A percentile compares a stretch with the other conserved stretches of the same genome.
These are phyloP conservation scores for Cornus kousa DNA, from an alignment of 148 eudicot genomes.

Conservation along the genomic window DNA sequence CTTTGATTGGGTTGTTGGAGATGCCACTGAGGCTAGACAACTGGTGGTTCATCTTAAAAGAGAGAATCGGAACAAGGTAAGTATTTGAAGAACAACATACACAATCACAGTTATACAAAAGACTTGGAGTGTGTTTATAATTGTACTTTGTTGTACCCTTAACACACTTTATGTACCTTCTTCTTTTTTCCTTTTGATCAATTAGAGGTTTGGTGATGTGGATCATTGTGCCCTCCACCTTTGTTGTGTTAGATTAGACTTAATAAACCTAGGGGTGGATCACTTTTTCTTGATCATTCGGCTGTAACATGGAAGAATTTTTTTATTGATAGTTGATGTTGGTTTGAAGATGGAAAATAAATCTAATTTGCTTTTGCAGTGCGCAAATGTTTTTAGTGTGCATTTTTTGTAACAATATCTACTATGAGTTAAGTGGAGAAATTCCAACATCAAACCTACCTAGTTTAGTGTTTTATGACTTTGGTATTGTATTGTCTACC, in stretches of 20 bases:
- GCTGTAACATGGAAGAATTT: too few relatives aligned
- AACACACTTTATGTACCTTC: not conserved
- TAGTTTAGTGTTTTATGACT: not conserved
- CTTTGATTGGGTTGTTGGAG: too few relatives aligned
- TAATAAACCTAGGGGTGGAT: not conserved
- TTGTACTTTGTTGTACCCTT: not conserved
- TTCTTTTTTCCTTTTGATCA: not conserved
- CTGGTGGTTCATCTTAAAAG: too few relatives aligned
- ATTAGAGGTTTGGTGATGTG: not conserved
- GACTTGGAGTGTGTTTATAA: too few relatives aligned
- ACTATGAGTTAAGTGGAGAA: not conserved
- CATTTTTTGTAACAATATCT: not conserved
- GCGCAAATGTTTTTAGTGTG: not conserved
- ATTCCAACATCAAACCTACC: not conserved
- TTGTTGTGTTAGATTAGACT: not conserved
- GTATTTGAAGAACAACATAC: too few relatives aligned
- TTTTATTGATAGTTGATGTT: not conserved
- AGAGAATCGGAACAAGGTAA: too few relatives aligned
- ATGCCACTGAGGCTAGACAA: too few relatives aligned
- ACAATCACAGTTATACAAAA: too few relatives aligned
- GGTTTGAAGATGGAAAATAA: not conserved
- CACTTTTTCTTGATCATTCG: too few relatives aligned
- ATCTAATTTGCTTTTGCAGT: not conserved
- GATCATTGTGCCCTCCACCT: not conserved
- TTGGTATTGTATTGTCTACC: not conserved